phyloP scores from a whole-genome alignment of 2,329 filamentous ascomycete species.

The Trichoderma aggressivum region DNA sequence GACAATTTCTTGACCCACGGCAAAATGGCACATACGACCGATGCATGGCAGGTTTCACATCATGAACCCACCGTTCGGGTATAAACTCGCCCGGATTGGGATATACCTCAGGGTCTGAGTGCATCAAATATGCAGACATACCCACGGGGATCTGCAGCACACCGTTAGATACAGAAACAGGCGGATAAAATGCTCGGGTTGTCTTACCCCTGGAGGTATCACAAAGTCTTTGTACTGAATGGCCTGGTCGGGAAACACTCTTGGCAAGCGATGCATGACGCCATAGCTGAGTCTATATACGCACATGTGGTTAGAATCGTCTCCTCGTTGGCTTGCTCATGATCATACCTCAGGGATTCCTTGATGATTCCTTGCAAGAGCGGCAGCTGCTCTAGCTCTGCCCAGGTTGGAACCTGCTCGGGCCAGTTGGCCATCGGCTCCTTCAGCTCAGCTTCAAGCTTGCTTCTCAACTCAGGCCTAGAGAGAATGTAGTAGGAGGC shows the following conservation, averaged over 20 bases:
- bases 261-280: slow-evolving; percentile 2
- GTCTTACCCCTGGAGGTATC: background rate
- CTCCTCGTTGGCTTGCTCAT: background rate
- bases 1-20: background rate
- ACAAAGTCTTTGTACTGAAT: background rate
- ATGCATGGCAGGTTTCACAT: background rate
- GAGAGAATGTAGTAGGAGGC: slow-evolving; percentile 3
- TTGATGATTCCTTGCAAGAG: slow-evolving; percentile 1
- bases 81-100: background rate
- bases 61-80: background rate
- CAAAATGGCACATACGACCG: background rate
- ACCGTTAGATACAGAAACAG: background rate
- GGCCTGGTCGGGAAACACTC: background rate
- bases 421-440: background rate
- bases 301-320: background rate
- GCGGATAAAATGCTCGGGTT: background rate
- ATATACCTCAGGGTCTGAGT: background rate
- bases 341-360: background rate
- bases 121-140: background rate
- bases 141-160: background rate
- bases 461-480: background rate
- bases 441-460: background rate
- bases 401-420: background rate
- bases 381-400: background rate
- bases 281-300: background rate